Percentiles rank a stretch among this genome's conserved stretches.
These are phyloP conservation scores for Daphne laureola DNA, from an alignment of 441 rosid species.

Conservation along the genomic window DNA sequence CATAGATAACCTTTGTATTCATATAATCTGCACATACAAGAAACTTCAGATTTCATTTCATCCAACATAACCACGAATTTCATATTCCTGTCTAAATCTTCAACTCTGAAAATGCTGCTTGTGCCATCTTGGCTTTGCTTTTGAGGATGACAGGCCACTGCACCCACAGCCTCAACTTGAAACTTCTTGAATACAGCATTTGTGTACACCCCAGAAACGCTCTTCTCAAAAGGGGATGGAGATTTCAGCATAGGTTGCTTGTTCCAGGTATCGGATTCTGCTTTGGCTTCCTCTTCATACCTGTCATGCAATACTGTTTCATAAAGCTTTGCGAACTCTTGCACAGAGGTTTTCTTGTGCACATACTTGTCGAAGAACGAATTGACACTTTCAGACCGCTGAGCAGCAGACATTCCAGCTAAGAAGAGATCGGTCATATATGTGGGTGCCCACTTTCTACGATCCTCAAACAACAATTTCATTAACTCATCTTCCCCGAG, in stretches of 20 bases:
- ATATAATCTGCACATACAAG: conserved; percentile 14
- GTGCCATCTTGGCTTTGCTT: conserved; percentile 10
- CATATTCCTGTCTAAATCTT: conserved; percentile 12
- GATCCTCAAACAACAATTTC: conserved; percentile 4
- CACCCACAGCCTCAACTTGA: conserved; percentile 15
- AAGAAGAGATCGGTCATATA: conserved; percentile 3
- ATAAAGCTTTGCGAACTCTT: conserved; percentile 10
- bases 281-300: conserved; percentile 18
- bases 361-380: conserved; percentile 13
- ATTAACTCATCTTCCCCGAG: conserved; percentile 5
- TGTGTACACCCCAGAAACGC: conserved; percentile 14
- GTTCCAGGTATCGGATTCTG: conserved; percentile 14
- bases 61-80: conserved; percentile 14
- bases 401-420: conserved; percentile 6
- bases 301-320: conserved; percentile 14
- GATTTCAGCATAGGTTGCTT: conserved; percentile 14
- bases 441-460: conserved; percentile 9
- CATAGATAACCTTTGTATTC: conserved; percentile 15
- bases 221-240: conserved; percentile 17
- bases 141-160: conserved; percentile 12
- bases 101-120: conserved; percentile 11
- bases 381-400: conserved; percentile 6
- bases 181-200: conserved; percentile 13
- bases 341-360: conserved; percentile 15
- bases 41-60: conserved; percentile 11